Conservation (phyloP, 2,329 filamentous ascomycete species). For the Alternaria viburni region DNA sequence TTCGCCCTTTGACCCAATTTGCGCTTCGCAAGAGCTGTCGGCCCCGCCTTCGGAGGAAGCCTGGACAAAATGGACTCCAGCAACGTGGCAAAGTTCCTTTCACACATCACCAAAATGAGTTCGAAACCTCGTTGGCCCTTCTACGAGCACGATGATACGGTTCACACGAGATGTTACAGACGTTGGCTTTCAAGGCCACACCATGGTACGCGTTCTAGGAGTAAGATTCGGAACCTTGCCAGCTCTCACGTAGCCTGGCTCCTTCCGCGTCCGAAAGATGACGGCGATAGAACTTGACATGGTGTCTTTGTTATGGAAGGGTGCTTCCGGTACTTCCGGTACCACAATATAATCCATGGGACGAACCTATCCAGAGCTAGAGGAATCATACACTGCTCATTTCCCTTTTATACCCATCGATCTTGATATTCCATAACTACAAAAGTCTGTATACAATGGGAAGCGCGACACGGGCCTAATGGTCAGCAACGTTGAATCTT, state of each 20-base stretch:
- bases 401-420: not conserved
- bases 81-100: constrained; percentile 2
- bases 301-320: not conserved
- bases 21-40: not conserved
- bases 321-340: not conserved
- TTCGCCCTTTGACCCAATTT: not conserved
- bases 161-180: not conserved
- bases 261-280: not conserved
- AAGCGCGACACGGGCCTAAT: not conserved
- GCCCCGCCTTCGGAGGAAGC: not conserved
- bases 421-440: not conserved
- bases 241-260: not conserved
- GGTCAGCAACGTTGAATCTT: not conserved
- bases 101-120: not conserved
- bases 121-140: not conserved
- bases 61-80: constrained; percentile 7
- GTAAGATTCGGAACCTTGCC: not conserved
- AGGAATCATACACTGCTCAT: not conserved
- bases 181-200: not conserved
- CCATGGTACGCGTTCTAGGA: not conserved
- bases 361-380: not conserved
- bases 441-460: not conserved
- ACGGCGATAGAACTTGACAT: not conserved
- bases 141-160: not conserved
- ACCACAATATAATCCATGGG: not conserved